phyloP scores from a whole-genome alignment of 805 yeast genomes.

The Cyberlindnera amylophila region DNA sequence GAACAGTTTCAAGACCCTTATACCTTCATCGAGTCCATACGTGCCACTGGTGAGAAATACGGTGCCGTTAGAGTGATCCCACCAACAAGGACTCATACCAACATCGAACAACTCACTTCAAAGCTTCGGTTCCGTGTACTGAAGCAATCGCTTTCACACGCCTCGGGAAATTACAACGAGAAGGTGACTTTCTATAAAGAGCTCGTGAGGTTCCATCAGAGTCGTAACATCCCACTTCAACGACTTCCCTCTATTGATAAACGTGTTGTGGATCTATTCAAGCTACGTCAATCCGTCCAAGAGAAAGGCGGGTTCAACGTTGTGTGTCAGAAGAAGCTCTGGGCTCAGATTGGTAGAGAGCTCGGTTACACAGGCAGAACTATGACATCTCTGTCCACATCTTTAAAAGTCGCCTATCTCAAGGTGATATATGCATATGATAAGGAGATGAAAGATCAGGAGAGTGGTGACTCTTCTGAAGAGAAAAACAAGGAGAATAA shows the following conservation, averaged over 20 bases:
- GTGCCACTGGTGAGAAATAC: constrained; percentile 40
- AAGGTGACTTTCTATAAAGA: constrained; percentile 46
- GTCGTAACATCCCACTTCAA: constrained; percentile 27
- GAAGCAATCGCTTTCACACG: constrained; percentile 43
- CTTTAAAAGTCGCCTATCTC: constrained; percentile 57
- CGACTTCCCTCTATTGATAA: constrained; percentile 67
- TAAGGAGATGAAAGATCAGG: neutral
- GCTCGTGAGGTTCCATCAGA: constrained; percentile 39
- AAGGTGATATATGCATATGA: constrained; percentile 37
- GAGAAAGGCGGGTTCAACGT: constrained; percentile 62
- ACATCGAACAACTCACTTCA: constrained; percentile 38
- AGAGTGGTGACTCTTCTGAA: constrained; percentile 7
- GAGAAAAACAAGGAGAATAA: constrained; percentile 14
- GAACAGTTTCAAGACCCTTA: constrained; percentile 56
- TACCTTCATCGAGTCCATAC: constrained; percentile 44
- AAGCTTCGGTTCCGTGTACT: constrained; percentile 49
- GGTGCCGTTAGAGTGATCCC: constrained; percentile 70
- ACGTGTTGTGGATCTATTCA: constrained; percentile 59
- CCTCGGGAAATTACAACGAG: constrained; percentile 35
- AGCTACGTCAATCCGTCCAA: constrained; percentile 53
- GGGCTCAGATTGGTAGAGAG: constrained; percentile 85
- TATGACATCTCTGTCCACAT: constrained; percentile 66
- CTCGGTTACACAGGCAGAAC: constrained; percentile 71
- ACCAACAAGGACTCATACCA: constrained; percentile 34
- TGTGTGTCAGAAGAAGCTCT: constrained; percentile 62